Percentiles rank a stretch among this genome's conserved stretches.
These are phyloP conservation scores for Filobasidium wieringae DNA, from an alignment of 768 basidiomycete genomes.

Conservation along the genomic window DNA sequence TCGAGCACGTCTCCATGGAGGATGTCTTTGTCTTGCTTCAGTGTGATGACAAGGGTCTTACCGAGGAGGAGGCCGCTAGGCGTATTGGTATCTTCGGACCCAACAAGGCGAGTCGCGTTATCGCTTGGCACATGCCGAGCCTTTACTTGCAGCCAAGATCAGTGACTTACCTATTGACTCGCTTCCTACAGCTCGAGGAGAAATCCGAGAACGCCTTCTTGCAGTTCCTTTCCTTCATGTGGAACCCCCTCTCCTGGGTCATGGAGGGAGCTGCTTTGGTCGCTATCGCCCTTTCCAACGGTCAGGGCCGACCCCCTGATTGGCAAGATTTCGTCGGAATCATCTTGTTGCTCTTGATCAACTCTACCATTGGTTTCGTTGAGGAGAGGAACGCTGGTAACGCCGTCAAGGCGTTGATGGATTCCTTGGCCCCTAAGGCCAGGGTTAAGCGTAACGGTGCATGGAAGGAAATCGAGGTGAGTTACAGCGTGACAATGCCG, in stretches of 20 bases:
- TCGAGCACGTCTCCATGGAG: slow-evolving; percentile 90
- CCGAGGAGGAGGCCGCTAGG: slow-evolving; percentile 58
- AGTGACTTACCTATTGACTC: background rate
- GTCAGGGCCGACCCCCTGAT: slow-evolving; percentile 71
- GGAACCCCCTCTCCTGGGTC: slow-evolving; percentile 99
- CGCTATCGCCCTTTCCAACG: slow-evolving; percentile 92
- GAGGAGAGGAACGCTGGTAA: slow-evolving; percentile 96
- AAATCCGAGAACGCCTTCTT: slow-evolving; percentile 58
- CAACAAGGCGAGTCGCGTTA: slow-evolving; percentile 49
- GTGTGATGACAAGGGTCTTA: slow-evolving; percentile 70
- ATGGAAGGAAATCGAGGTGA: slow-evolving; percentile 74
- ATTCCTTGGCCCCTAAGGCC: slow-evolving; percentile 95
- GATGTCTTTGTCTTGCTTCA: slow-evolving; percentile 95
- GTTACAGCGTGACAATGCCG: background rate
- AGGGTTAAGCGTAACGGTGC: slow-evolving; percentile 73
- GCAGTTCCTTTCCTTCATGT: slow-evolving; percentile 97
- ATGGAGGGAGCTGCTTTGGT: slow-evolving; percentile 74
- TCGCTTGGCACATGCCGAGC: background rate
- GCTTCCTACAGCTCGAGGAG: slow-evolving; percentile 65
- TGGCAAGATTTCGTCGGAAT: slow-evolving; percentile 99
- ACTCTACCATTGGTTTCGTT: slow-evolving; percentile 96
- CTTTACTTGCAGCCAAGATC: no score
- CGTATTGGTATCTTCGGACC: slow-evolving; percentile 90
- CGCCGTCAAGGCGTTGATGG: slow-evolving; percentile 98
- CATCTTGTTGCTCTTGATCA: slow-evolving; percentile 76